A percentile compares a stretch with the other conserved stretches of the same genome.
Conservation (phyloP, 306 rosid species). For the Vigna hirtella region DNA sequence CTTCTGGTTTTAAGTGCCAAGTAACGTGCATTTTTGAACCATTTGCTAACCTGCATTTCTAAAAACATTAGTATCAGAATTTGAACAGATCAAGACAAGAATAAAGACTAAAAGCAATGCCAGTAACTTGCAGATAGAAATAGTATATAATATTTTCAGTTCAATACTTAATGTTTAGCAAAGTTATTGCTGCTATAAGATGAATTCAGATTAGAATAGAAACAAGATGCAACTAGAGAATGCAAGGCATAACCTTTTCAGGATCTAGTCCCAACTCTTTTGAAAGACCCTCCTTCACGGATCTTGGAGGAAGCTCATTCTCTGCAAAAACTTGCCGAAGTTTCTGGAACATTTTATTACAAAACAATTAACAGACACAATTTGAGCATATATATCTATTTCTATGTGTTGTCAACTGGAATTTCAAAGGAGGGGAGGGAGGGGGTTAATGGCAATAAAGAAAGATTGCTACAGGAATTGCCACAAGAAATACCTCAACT, state of each 20-base stretch:
- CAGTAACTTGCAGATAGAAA: conserved; percentile 8
- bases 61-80: conserved; percentile 15
- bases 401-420: conserved; percentile 9
- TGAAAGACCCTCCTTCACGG: conserved; percentile 70
- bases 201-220: conserved; percentile 26
- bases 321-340: conserved; percentile 88
- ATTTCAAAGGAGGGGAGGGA: background rate
- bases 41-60: conserved; percentile 82
- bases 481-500: conserved; percentile 64
- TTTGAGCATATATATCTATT: conserved; percentile 20
- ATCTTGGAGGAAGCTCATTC: conserved; percentile 85
- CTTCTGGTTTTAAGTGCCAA: conserved; percentile 75
- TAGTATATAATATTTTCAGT: conserved; percentile 11
- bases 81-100: conserved; percentile 27
- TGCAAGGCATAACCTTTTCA: conserved; percentile 64
- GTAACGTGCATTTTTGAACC: conserved; percentile 97
- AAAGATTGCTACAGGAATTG: conserved; percentile 35
- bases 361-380: conserved; percentile 28
- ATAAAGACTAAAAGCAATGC: conserved; percentile 25
- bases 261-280: conserved; percentile 83
- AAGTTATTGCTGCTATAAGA: background rate
- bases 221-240: conserved; percentile 26
- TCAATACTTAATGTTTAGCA: conserved; percentile 6
- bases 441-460: background rate
- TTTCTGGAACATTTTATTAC: conserved; percentile 60